Base-by-base conservation (phyloP, 106 monocot species). In the Dendrobium catenatum region DNA sequence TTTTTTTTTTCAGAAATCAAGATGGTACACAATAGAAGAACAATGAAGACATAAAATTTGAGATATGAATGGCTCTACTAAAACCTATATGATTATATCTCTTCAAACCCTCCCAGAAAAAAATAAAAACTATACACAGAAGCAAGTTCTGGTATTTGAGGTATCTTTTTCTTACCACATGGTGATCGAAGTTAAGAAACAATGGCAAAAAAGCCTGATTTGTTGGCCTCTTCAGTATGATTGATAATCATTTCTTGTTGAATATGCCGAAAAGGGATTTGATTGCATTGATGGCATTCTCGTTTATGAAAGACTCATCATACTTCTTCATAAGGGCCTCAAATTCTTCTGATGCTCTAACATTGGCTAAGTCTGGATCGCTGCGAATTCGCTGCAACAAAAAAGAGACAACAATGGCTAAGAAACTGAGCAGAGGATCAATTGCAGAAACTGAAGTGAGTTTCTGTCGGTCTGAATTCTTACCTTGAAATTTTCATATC, bases 261-360 rank as follows among this genome's bases (percentile, higher is more conserved):
- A 95, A 93, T 78, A 91, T 86, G 27, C 98, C 98, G 51, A 99
- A 99, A 40, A 99, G 40, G 16, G 95, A 95, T 82, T 99, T 99
- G 84, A 95, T 95, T 29, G 98, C 98, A 55, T 91, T 95, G 81
- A 99, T 89, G 10, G 98, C 93, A 78, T 84, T 91, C 83, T 98
- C 98, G 26, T 98, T 99, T 79, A 99, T 95, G 82, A 99, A 99
- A 8, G 98, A 93, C 72, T 99, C 98, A 46, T 99, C 98, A 26
- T 79, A 99, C 64, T 88, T 95, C 88, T 95, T 99, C 64, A 99
- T 9, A 33, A 99, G 89, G 6, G 86, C 78, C 40, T 95, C 88
- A n/a, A 95, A 99, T 67, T 93, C 98, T 55, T 89, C 86, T n/a
- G 88, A 87, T 64, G 85, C 66, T 86, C 98, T 85, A 54, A 95